Conservation (phyloP, 106 monocot species). For the Dioscorea dumetorum region DNA sequence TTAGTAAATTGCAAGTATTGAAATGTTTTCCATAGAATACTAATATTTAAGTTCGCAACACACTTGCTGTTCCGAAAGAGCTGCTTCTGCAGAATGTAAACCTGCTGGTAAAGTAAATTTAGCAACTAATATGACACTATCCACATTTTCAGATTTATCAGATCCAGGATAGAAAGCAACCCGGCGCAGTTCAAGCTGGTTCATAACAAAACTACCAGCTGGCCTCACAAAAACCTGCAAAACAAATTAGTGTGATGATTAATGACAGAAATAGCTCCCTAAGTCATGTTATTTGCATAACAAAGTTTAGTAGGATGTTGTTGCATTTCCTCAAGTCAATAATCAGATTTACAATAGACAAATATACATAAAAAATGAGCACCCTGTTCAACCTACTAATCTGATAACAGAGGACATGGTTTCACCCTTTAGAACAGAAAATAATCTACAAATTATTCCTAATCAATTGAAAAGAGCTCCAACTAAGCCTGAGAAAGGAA, state of each 20-base stretch:
- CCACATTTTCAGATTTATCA: constrained; percentile 34
- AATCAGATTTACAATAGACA: not conserved
- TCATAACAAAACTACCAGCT: constrained; percentile 98
- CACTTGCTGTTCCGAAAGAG: constrained; percentile 64
- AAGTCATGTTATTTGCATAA: not conserved
- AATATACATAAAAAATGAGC: not conserved
- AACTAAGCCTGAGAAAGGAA: no score
- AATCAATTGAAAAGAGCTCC: no score
- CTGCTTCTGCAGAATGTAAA: constrained; percentile 61
- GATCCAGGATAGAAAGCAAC: constrained; percentile 45
- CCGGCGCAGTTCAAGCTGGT: constrained; percentile 73
- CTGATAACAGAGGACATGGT: no score
- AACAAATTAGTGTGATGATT: not conserved
- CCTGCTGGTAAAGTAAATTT: constrained; percentile 73
- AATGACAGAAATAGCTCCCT: not conserved
- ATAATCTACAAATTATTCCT: no score
- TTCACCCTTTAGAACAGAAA: no score
- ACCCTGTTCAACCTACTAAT: not conserved
- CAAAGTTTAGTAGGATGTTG: not conserved
- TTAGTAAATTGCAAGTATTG: not conserved
- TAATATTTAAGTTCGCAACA: constrained; percentile 5
- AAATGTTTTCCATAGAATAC: not conserved
- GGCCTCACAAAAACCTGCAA: constrained; percentile 91
- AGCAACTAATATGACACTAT: constrained; percentile 54
- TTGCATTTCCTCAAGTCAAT: not conserved